Evolutionary conservation across 495 filamentous ascomycete species (phyloP).

Genomic region (Hyphodiscus hymeniophilus): DNA sequence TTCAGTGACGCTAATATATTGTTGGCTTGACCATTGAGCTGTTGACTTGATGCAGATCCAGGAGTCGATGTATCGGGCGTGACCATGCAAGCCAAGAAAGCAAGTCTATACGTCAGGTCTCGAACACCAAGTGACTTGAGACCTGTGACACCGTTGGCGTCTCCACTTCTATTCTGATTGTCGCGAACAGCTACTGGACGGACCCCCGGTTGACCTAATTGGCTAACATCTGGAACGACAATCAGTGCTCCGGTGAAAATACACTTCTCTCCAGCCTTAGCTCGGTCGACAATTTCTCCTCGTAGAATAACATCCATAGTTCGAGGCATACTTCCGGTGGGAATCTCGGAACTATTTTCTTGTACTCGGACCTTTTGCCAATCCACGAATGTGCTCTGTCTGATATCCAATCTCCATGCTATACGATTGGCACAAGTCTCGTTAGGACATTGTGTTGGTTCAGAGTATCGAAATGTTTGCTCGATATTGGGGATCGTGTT

Average conservation of each 20-base stretch:
- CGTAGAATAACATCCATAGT: constrained; percentile 98
- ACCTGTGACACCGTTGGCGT: constrained; percentile 74
- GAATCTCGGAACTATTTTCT: constrained; percentile 96
- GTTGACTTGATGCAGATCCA: constrained; percentile 55
- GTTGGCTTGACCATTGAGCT: constrained; percentile 58
- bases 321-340: constrained; percentile 95
- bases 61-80: constrained; percentile 81
- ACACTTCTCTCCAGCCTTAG: constrained; percentile 95
- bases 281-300: constrained; percentile 94
- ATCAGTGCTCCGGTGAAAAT: constrained; percentile 96
- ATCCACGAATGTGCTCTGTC: constrained; percentile 95
- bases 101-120: constrained; percentile 93
- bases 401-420: constrained; percentile 90
- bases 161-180: constrained; percentile 63
- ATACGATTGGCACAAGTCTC: constrained; percentile 78
- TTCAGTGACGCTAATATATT: constrained; percentile 80
- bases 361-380: constrained; percentile 98
- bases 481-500: constrained; percentile 81
- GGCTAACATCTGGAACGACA: constrained; percentile 94
- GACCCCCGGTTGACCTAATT: constrained; percentile 83
- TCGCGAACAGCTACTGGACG: constrained; percentile 81
- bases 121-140: constrained; percentile 89
- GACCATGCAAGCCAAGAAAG: constrained; percentile 96
- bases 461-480: constrained; percentile 95
- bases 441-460: constrained; percentile 94